phyloP scores from a whole-genome alignment of 805 yeast species.

The Ogataea ganodermae region DNA sequence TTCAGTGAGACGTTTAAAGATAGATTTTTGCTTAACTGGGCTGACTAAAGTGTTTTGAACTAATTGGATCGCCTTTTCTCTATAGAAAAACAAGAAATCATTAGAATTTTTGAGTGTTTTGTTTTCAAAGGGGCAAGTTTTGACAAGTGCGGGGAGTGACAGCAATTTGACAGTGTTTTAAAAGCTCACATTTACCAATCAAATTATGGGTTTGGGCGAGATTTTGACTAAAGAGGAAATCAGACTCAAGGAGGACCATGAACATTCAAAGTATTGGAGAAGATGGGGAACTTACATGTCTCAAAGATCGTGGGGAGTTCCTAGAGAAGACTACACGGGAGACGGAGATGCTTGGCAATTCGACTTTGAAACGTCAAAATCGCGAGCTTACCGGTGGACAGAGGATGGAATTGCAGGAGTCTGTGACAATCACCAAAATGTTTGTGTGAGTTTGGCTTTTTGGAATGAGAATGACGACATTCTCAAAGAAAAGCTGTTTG shows the following conservation, averaged over 20 bases:
- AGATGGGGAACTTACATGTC: conserved; percentile 91
- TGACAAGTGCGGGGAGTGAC: not conserved
- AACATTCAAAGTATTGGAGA: conserved; percentile 62
- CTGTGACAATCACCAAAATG: conserved; percentile 75
- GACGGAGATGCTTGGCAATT: conserved; percentile 93
- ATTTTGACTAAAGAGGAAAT: conserved; percentile 37
- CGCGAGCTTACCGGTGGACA: conserved; percentile 90
- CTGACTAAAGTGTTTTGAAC: no score
- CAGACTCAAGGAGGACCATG: conserved; percentile 43
- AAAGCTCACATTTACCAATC: not conserved
- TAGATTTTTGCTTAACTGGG: no score
- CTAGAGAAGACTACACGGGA: conserved; percentile 82
- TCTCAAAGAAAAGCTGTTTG: conserved; percentile 83
- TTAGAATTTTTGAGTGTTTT: no score
- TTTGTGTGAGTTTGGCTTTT: conserved; percentile 77
- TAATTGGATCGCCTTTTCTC: not conserved
- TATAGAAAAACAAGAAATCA: no score
- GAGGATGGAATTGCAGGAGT: conserved; percentile 94
- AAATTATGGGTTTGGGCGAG: conserved; percentile 25
- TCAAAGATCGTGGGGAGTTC: conserved; percentile 87
- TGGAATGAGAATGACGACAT: conserved; percentile 91
- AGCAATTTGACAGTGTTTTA: no score
- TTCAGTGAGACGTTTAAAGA: no score
- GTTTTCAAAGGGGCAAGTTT: not conserved
- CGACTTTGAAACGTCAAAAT: conserved; percentile 80